Evolutionary conservation across 148 eudicot species (phyloP).

Genomic region (Chenopodium quinoa): DNA sequence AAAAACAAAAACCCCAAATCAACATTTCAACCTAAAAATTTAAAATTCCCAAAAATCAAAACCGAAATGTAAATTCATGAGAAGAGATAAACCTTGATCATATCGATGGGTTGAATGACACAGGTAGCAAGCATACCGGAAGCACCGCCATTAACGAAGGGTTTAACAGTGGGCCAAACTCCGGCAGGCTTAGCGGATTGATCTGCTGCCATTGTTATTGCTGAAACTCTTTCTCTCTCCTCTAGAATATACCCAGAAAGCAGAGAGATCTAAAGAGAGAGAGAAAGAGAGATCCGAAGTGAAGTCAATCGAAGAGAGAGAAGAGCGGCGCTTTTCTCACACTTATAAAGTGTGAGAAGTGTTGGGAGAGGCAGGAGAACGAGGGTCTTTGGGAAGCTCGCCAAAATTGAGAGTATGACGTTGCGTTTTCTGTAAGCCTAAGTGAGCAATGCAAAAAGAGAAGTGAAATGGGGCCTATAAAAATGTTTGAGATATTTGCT

Average conservation of each 20-base stretch:
- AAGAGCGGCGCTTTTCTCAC: background rate
- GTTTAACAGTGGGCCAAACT: constrained; percentile 73
- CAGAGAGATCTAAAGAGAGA: constrained; percentile 6
- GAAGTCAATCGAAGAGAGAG: background rate
- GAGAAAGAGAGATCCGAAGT: no score
- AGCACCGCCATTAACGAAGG: constrained; percentile 83
- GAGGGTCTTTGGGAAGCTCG: background rate
- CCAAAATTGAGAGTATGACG: background rate
- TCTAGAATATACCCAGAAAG: background rate
- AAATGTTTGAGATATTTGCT: no score
- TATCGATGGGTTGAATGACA: constrained; percentile 88
- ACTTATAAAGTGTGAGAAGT: constrained; percentile 3
- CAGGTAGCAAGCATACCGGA: constrained; percentile 96
- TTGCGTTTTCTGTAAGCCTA: background rate
- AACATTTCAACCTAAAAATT: background rate
- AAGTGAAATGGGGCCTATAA: no score
- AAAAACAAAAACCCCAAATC: background rate
- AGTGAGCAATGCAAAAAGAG: no score
- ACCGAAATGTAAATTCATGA: background rate
- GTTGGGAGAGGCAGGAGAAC: background rate
- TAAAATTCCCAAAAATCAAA: background rate
- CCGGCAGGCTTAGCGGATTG: background rate
- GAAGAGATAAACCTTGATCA: constrained; percentile 62
- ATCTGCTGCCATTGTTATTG: constrained; percentile 32
- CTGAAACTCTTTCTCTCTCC: background rate